Base-by-base conservation (phyloP, 2,329 filamentous ascomycete species). In the Phyllosticta citriasiana region DNA sequence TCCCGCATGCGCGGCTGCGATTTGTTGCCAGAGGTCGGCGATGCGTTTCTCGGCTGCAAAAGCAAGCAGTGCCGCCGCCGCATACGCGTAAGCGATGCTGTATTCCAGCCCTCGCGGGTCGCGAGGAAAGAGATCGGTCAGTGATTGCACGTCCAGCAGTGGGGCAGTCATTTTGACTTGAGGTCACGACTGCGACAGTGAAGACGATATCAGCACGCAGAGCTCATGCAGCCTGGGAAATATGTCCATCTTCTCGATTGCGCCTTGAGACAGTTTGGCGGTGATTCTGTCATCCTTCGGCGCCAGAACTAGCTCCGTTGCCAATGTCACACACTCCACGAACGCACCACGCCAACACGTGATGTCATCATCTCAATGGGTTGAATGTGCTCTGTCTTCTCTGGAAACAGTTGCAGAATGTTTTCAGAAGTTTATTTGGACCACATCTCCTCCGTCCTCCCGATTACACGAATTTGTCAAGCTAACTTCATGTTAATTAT, bases 1-100 rank as follows among this genome's bases (percentile, higher is more conserved):
- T 2, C 14, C 16, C 1, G 55, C 35, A 35, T 57, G 33, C 2
- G 25, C 5, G 2, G 3, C 22, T 9, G 52, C 55, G n/a, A 62
- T 57, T 24, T 54, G 51, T 24, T 58, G 30, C 60, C 60, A 62
- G 9, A 62, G 55, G 5, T 57, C 35, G 6, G 60, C 50, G 40
- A 57, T 52, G 9, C 27, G 27, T 40, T 62, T 62, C 12, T 62
- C 55, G 12, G 24, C 50, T 6, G 55, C 55, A 33, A 62, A 51
- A 2, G 60, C 60, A 24, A 62, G 51, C 4, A 62, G 60, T 5
- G 55, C 52, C 7, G 54, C 60, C 8, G 55, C 55, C 16, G 55
- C 51, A 19, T 62, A 57, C n/a, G 55, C 33, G 33, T 50, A 55
- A 10, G 55, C 55, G 4, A 57, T 19, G 51, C 51, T 62, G 33